phyloP scores from a whole-genome alignment of 371 early-diverging fungal species.

The Mucor irregularis region DNA sequence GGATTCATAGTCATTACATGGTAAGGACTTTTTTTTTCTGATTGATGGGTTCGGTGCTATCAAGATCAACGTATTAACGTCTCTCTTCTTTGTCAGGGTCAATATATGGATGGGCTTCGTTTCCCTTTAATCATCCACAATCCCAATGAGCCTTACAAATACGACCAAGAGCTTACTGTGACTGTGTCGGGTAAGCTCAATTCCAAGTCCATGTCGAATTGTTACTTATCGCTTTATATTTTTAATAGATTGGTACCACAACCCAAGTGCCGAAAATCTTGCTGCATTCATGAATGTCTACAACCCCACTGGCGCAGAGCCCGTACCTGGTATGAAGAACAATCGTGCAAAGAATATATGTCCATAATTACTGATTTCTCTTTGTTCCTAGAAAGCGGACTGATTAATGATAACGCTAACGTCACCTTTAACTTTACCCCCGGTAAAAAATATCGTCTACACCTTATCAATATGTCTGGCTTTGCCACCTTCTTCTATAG shows the following conservation, averaged over 20 bases:
- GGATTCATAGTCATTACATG: constrained; percentile 71
- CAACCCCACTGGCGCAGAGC: constrained; percentile 68
- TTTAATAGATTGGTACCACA: constrained; percentile 65
- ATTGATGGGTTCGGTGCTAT: too few species aligned
- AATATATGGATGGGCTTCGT: constrained; percentile 82
- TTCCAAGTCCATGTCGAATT: not conserved
- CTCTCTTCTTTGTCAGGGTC: constrained; percentile 32
- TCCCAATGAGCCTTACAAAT: constrained; percentile 59
- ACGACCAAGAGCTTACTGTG: constrained; percentile 68
- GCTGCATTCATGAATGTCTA: constrained; percentile 47
- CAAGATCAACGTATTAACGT: not conserved
- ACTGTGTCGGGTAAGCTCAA: constrained; percentile 45
- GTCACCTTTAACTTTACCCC: constrained; percentile 23
- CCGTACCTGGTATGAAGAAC: constrained; percentile 44
- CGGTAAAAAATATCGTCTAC: constrained; percentile 36
- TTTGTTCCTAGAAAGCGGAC: constrained; percentile 35
- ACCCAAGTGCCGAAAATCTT: constrained; percentile 39
- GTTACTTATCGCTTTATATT: not conserved
- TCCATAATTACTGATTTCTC: not conserved
- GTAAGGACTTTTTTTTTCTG: constrained; percentile 9
- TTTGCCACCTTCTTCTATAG: constrained; percentile 65
- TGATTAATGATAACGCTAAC: constrained; percentile 47
- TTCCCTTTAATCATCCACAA: constrained; percentile 72
- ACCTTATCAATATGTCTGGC: constrained; percentile 65
- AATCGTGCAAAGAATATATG: not conserved